Evolutionary conservation across 208 protist genomes (phyloP).

Genomic region (Acanthamoeba culbertsoni): DNA sequence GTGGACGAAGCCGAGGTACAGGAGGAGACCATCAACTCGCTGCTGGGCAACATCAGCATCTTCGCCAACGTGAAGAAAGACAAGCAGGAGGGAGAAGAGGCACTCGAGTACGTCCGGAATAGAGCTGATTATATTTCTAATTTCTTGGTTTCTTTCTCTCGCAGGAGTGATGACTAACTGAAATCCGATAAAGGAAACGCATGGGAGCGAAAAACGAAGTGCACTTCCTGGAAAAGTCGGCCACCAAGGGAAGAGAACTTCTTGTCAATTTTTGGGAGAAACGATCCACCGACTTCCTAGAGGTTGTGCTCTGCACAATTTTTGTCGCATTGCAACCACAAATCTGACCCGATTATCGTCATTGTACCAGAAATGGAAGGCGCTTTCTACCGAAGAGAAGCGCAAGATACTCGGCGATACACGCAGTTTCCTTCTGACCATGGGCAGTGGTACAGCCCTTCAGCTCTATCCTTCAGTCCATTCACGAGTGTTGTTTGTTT

Average conservation of each 20-base stretch:
- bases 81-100: conserved; percentile 3
- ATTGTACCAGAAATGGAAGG: conserved; percentile 1
- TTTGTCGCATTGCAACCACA: neutral
- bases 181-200: neutral
- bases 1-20: neutral
- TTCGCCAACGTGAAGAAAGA: conserved; percentile 11
- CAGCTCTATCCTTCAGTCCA: neutral
- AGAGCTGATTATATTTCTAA: neutral
- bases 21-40: neutral
- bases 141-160: neutral
- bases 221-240: conserved; percentile 55
- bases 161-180: neutral
- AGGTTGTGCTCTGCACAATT: neutral
- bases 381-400: neutral
- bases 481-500: neutral
- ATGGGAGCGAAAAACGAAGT: conserved; percentile 59
- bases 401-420: neutral
- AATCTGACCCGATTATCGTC: neutral
- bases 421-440: conserved; percentile 27
- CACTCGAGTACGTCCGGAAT: neutral
- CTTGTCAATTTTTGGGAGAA: neutral
- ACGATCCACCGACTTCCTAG: neutral
- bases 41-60: conserved; percentile 30
- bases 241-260: conserved; percentile 30
- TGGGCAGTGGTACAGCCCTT: neutral